A percentile compares a stretch with the other conserved stretches of the same genome.
phyloP scores from a whole-genome alignment of 2,329 filamentous ascomycete genomes.

The Colletotrichum navitas region DNA sequence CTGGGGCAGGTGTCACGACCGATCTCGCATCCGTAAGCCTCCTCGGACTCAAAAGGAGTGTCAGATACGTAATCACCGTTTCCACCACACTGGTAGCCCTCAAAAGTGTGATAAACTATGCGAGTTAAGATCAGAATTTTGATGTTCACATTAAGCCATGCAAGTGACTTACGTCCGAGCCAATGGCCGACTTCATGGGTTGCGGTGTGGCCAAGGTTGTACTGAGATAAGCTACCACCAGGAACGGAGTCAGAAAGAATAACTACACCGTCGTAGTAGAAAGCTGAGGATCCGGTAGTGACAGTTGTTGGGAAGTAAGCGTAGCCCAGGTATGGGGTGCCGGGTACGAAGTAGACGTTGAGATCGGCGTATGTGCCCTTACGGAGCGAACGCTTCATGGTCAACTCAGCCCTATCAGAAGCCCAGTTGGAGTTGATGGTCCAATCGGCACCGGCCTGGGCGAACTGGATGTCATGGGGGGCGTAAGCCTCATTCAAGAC shows the following conservation, averaged over 20 bases:
- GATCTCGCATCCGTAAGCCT: slow-evolving; percentile 52
- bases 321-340: slow-evolving; percentile 56
- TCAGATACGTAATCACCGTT: slow-evolving; percentile 56
- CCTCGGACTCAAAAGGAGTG: slow-evolving; percentile 54
- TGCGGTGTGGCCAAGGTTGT: slow-evolving; percentile 51
- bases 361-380: slow-evolving; percentile 57
- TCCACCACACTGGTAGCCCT: slow-evolving; percentile 54
- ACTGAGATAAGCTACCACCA: slow-evolving; percentile 53
- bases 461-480: slow-evolving; percentile 59
- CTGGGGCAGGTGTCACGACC: slow-evolving; percentile 54
- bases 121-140: not conserved
- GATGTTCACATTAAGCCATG: not conserved
- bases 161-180: slow-evolving; percentile 52
- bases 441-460: slow-evolving; percentile 56
- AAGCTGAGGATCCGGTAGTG: slow-evolving; percentile 47
- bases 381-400: slow-evolving; percentile 60
- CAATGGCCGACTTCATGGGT: slow-evolving; percentile 63
- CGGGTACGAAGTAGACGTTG: slow-evolving; percentile 62
- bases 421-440: slow-evolving; percentile 64
- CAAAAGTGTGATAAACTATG: slow-evolving; percentile 61
- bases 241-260: slow-evolving; percentile 53
- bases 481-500: slow-evolving; percentile 61
- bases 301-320: slow-evolving; percentile 58
- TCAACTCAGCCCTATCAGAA: slow-evolving; percentile 53
- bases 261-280: slow-evolving; percentile 57